Evolutionary conservation across 176 grass and related monocot species (phyloP).

Genomic region (Typha latifolia): DNA sequence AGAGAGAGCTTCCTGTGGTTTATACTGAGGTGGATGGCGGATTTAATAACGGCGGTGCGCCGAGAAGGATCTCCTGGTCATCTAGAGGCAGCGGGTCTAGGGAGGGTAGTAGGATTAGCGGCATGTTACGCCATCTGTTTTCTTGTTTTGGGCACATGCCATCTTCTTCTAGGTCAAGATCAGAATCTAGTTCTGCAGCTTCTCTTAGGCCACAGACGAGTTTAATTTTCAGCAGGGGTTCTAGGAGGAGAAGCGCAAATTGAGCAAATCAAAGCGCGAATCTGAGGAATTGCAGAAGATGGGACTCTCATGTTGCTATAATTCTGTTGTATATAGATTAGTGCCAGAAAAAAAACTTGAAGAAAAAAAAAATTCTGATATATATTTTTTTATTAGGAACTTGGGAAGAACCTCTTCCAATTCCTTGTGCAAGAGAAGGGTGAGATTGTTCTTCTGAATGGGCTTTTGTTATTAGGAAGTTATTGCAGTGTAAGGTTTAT

Average conservation of each 20-base stretch:
- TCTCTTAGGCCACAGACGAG: background rate
- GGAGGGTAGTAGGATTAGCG: constrained; percentile 33
- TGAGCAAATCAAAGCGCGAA: background rate
- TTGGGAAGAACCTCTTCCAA: background rate
- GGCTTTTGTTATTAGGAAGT: background rate
- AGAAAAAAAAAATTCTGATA: background rate
- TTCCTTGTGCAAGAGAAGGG: background rate
- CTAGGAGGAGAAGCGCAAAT: background rate
- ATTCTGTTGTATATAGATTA: background rate
- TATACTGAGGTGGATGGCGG: constrained; percentile 95
- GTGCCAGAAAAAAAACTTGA: background rate
- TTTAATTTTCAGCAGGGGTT: background rate
- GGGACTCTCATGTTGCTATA: background rate
- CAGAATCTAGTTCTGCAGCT: background rate
- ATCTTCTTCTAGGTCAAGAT: background rate
- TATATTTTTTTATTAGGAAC: background rate
- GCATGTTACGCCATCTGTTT: constrained; percentile 40
- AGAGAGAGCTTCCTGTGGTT: constrained; percentile 72
- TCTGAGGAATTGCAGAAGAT: background rate
- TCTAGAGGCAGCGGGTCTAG: constrained; percentile 49
- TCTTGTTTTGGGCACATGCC: constrained; percentile 39
- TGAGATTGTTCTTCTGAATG: background rate
- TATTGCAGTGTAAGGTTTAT: background rate
- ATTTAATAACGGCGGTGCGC: constrained; percentile 50
- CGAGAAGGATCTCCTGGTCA: constrained; percentile 71